Conservation (phyloP, 495 filamentous ascomycete genomes). For the Tuber umbilicatum region DNA sequence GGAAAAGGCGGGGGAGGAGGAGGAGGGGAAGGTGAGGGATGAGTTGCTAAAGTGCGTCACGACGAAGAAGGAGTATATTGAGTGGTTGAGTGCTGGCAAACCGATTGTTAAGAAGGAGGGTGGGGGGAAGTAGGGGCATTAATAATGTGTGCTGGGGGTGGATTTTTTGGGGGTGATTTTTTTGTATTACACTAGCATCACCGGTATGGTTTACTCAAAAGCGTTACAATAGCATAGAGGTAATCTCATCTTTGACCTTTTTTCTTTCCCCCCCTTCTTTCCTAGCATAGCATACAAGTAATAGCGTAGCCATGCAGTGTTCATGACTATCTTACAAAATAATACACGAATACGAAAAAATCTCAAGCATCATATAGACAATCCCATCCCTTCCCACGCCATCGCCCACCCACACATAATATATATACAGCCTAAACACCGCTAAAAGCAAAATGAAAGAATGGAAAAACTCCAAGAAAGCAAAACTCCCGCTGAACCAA, state of each 20-base stretch:
- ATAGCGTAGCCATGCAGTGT: neutral
- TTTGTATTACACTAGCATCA: neutral
- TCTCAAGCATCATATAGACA: neutral
- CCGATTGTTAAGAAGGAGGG: slow-evolving; percentile 23
- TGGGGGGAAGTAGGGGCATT: neutral
- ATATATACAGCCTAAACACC: neutral
- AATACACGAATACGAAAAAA: slow-evolving; percentile 2
- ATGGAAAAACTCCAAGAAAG: slow-evolving; percentile 12
- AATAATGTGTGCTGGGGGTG: neutral
- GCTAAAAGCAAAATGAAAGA: neutral
- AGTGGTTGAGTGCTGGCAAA: slow-evolving; percentile 37
- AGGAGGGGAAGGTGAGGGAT: slow-evolving; percentile 28
- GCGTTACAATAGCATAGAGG: neutral
- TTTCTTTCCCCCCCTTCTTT: neutral
- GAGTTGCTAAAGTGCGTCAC: slow-evolving; percentile 31
- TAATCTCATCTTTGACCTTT: neutral
- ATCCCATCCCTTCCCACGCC: neutral
- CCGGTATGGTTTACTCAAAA: neutral
- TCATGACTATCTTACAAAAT: neutral
- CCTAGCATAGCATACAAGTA: neutral
- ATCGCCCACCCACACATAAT: neutral
- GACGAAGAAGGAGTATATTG: slow-evolving; percentile 38
- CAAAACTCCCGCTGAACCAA: slow-evolving; percentile 6
- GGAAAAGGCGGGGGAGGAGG: slow-evolving; percentile 38
- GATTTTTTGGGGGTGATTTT: neutral